A percentile compares a stretch with the other conserved stretches of the same genome.
These are phyloP conservation scores for Physocladia obscura DNA, from an alignment of 192 early-diverging fungal species.

Conservation along the genomic window DNA sequence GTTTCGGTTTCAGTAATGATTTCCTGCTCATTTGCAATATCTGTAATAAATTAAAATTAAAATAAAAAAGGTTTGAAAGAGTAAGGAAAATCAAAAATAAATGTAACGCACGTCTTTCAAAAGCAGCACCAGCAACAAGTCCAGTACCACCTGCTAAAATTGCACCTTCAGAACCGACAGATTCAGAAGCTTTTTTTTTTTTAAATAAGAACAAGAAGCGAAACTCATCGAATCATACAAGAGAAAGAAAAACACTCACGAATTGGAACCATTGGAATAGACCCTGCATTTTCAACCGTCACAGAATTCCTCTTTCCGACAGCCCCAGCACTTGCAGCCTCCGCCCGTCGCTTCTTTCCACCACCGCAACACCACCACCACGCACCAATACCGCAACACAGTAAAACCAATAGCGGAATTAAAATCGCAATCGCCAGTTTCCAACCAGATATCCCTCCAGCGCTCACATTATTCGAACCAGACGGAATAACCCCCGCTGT, in stretches of 20 bases:
- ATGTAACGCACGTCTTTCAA: neutral
- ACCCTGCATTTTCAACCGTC: neutral
- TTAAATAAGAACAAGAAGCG: too few relatives aligned
- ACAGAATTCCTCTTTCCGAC: neutral
- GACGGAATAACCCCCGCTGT: neutral
- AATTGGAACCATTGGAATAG: neutral
- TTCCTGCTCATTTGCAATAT: too few relatives aligned
- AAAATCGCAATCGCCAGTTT: conserved; percentile 15
- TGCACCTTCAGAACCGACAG: neutral
- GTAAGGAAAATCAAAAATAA: too few relatives aligned
- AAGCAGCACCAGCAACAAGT: neutral
- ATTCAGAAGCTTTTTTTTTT: neutral
- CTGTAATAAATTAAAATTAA: too few relatives aligned
- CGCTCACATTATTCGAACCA: neutral
- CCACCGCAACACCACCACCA: neutral
- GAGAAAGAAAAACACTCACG: too few relatives aligned
- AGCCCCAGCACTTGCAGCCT: neutral
- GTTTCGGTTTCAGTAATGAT: too few relatives aligned
- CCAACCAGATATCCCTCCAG: conserved; percentile 5
- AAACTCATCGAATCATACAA: too few relatives aligned
- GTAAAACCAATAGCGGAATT: conserved; percentile 1
- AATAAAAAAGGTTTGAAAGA: too few relatives aligned
- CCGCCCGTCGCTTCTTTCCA: too few relatives aligned
- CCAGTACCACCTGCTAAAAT: neutral
- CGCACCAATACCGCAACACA: neutral